phyloP scores from a whole-genome alignment of 2,329 filamentous ascomycete genomes.

The Penicillium sp. region DNA sequence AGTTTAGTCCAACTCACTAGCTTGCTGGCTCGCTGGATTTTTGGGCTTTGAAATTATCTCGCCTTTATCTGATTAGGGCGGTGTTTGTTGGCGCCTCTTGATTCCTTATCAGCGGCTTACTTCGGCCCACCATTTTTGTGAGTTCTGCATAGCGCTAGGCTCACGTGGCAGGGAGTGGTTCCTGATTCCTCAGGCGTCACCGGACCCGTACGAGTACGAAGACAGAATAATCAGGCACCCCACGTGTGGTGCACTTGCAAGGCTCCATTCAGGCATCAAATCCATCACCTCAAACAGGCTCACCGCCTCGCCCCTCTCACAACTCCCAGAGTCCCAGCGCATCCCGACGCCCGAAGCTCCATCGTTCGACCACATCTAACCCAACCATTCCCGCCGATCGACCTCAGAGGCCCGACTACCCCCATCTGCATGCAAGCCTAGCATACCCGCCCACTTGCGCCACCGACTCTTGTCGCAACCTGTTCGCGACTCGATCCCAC shows the following conservation, averaged over 20 bases:
- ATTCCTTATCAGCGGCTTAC: not conserved
- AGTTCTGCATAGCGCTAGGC: not conserved
- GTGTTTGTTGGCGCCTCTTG: not conserved
- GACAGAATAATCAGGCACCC: not conserved
- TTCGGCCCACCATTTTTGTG: not conserved
- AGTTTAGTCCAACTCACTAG: not conserved
- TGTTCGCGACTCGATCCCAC: slow-evolving; percentile 16
- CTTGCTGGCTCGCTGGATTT: not conserved
- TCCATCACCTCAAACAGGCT: not conserved
- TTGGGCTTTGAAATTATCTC: not conserved
- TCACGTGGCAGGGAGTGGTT: slow-evolving; percentile 1
- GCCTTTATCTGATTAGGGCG: not conserved
- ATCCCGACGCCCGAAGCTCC: slow-evolving; percentile 26
- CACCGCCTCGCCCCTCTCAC: slow-evolving; percentile 34
- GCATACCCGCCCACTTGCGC: slow-evolving; percentile 21
- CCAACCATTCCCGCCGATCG: slow-evolving; percentile 31
- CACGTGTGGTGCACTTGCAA: no score
- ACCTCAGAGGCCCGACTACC: slow-evolving; percentile 18
- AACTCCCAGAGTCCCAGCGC: slow-evolving; percentile 19
- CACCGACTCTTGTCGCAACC: slow-evolving; percentile 20
- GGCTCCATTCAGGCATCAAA: slow-evolving; percentile 7
- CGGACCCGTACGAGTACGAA: no score
- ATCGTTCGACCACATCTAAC: slow-evolving; percentile 28
- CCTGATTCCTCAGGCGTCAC: slow-evolving; percentile 1
- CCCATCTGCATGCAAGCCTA: slow-evolving; percentile 33